Evolutionary conservation across 441 rosid genomes (phyloP).

Genomic region (Pelargonium australe): DNA sequence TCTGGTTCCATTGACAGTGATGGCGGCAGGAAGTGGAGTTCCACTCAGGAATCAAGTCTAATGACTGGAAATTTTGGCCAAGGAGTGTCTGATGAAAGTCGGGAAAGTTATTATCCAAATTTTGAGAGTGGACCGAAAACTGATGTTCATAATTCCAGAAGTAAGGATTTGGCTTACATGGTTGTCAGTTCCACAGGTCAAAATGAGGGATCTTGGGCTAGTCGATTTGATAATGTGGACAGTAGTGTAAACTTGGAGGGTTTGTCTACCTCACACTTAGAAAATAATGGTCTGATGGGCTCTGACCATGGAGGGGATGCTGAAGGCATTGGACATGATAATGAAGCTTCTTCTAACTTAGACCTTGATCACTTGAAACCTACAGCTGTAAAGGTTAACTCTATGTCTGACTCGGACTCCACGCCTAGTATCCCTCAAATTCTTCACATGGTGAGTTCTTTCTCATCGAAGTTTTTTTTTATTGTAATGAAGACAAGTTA

Average conservation of each 20-base stretch:
- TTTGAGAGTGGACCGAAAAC: conserved; percentile 42
- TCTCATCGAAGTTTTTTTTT: neutral
- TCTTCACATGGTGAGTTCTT: conserved; percentile 71
- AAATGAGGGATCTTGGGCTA: conserved; percentile 34
- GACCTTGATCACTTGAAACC: conserved; percentile 44
- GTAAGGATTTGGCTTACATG: conserved; percentile 41
- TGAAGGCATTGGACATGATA: conserved; percentile 38
- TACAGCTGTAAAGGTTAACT: conserved; percentile 44
- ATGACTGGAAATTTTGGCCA: conserved; percentile 41
- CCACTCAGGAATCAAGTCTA: conserved; percentile 59
- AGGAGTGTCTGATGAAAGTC: conserved; percentile 53
- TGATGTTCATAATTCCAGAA: conserved; percentile 41
- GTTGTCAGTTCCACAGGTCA: conserved; percentile 38
- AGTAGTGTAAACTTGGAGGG: conserved; percentile 40
- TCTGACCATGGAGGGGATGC: conserved; percentile 35
- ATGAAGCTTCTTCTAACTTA: conserved; percentile 37
- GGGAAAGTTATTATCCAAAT: conserved; percentile 59
- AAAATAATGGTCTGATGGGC: conserved; percentile 41
- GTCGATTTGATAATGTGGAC: conserved; percentile 48
- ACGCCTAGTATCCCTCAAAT: conserved; percentile 93
- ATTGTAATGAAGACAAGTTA: neutral
- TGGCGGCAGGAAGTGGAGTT: conserved; percentile 80
- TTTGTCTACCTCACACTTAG: conserved; percentile 41
- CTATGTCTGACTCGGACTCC: conserved; percentile 34
- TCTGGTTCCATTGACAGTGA: conserved; percentile 76